Percentiles rank a stretch among this genome's conserved stretches.
Conservation (phyloP, 1,284 basidiomycete species). For the Marasmius fiardii region DNA sequence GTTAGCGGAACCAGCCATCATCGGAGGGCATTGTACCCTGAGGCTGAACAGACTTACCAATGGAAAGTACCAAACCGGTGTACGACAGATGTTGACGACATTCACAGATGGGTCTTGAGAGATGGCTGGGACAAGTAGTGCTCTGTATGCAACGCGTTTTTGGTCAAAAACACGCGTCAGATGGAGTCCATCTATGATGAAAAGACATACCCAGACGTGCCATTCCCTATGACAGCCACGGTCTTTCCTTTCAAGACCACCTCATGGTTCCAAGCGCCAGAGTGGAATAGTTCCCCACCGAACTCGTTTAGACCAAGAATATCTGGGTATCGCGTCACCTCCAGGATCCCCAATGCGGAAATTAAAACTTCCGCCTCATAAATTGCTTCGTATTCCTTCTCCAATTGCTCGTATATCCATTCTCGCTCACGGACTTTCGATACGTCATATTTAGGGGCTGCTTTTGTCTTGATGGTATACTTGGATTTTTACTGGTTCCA, state of each 20-base stretch:
- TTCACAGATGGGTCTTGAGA: slow-evolving; percentile 33
- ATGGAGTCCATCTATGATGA: slow-evolving; percentile 6
- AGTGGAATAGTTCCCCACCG: slow-evolving; percentile 45
- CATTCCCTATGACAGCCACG: slow-evolving; percentile 51
- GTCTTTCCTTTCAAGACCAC: slow-evolving; percentile 38
- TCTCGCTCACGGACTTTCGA: not conserved
- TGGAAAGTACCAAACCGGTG: slow-evolving; percentile 41
- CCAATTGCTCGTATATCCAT: not conserved
- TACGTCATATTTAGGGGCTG: not conserved
- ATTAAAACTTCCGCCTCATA: slow-evolving; percentile 34
- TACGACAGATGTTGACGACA: slow-evolving; percentile 44
- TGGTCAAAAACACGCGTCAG: not conserved
- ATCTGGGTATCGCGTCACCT: slow-evolving; percentile 32
- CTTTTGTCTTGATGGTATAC: slow-evolving; percentile 32
- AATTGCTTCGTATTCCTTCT: slow-evolving; percentile 22
- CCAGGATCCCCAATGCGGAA: slow-evolving; percentile 40
- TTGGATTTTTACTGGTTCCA: slow-evolving; percentile 34
- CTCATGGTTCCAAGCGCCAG: slow-evolving; percentile 39
- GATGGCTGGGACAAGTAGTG: slow-evolving; percentile 43
- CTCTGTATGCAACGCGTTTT: slow-evolving; percentile 20
- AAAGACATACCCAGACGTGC: slow-evolving; percentile 46
- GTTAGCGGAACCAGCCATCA: not conserved
- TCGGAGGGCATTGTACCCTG: no score
- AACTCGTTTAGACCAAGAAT: slow-evolving; percentile 39
- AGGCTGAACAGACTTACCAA: slow-evolving; percentile 26